Conservation (phyloP, 2,329 filamentous ascomycete genomes). For the Fusarium sarcochroum region DNA sequence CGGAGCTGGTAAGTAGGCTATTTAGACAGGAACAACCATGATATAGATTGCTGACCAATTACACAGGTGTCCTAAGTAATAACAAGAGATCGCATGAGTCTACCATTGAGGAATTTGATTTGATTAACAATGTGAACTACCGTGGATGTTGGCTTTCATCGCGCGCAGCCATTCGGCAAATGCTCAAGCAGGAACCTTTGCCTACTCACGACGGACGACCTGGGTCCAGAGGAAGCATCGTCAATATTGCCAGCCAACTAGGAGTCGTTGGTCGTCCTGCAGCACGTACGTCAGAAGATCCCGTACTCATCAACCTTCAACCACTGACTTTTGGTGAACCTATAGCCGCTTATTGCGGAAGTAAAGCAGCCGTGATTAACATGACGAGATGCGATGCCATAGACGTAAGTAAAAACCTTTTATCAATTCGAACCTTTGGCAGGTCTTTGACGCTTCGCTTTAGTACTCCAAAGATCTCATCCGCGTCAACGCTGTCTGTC, state of each 20-base stretch:
- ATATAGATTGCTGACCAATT: not conserved
- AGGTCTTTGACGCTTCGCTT: slow-evolving; percentile 39
- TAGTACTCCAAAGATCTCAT: slow-evolving; percentile 64
- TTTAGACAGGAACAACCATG: no score
- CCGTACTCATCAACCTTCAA: not conserved
- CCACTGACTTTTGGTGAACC: not conserved
- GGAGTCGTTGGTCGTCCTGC: slow-evolving; percentile 63
- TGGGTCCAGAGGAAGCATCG: slow-evolving; percentile 58
- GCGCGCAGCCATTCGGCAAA: slow-evolving; percentile 59
- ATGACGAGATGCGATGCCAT: slow-evolving; percentile 66
- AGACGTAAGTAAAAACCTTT: not conserved
- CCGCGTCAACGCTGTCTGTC: slow-evolving; percentile 71
- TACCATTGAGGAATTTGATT: slow-evolving; percentile 59
- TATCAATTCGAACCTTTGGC: accelerated
- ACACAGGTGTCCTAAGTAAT: slow-evolving; percentile 15
- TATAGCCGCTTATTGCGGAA: slow-evolving; percentile 68
- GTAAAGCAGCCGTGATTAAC: slow-evolving; percentile 70
- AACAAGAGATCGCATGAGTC: slow-evolving; percentile 26
- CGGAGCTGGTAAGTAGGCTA: slow-evolving; percentile 5
- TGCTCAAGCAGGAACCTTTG: slow-evolving; percentile 62
- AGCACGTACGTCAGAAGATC: slow-evolving; percentile 45
- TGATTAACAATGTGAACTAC: slow-evolving; percentile 69
- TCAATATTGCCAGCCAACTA: slow-evolving; percentile 67
- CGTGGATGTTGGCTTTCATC: slow-evolving; percentile 64
- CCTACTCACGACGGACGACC: slow-evolving; percentile 51